Base-by-base conservation (phyloP, 139 green algal species). In the Penium margaritaceum region DNA sequence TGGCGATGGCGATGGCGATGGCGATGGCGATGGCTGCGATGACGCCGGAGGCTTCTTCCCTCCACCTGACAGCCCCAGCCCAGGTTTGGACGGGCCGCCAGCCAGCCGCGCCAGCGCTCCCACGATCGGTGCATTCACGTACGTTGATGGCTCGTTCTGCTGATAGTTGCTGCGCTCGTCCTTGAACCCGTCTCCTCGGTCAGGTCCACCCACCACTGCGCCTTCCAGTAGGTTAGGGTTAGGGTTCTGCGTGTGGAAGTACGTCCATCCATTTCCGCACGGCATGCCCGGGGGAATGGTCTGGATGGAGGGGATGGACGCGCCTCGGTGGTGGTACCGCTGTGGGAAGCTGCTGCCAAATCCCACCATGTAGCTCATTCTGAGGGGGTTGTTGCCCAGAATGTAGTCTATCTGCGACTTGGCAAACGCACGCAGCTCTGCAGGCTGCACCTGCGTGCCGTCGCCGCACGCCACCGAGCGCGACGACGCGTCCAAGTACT, bases 331-430 rank as follows among this genome's bases (percentile, higher is more conserved):
- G 57, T 80, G 73, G 19, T 69, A n/a, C 17, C 27, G 29, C 37
- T 24, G 14, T 0, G 73, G 73, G 63, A 47, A 76, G 43, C 75
- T 79, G 46, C 19, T 29, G 55, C 73, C 65, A 33, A 71, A 80
- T 3, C 73, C 73, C 6, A 80, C 73, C 63, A 80, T 80, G 66
- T 77, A 80, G 37, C 53, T 74, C 46, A 68, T 43, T 17, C 65
- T 27, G 19, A 17, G n/a, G 3, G 71, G 38, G 43, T 78, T 78
- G 5, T 36, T 36, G 38, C 71, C 71, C 27, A 78, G 71, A 21
- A 78, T 3, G 71, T 78, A 78, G 33, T 76, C n/a, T 29, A 72
- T 63, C 71, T 78, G 71, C 54, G 47, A 21, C n/a, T n/a, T n/a
- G n/a, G n/a, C n/a, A n/a, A n/a, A n/a, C n/a, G n/a, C n/a, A n/a